Percentiles rank a stretch among this genome's conserved stretches.
Evolutionary conservation across 352 stramenopile genomes (phyloP).

Genomic region (Pythium biforme): DNA sequence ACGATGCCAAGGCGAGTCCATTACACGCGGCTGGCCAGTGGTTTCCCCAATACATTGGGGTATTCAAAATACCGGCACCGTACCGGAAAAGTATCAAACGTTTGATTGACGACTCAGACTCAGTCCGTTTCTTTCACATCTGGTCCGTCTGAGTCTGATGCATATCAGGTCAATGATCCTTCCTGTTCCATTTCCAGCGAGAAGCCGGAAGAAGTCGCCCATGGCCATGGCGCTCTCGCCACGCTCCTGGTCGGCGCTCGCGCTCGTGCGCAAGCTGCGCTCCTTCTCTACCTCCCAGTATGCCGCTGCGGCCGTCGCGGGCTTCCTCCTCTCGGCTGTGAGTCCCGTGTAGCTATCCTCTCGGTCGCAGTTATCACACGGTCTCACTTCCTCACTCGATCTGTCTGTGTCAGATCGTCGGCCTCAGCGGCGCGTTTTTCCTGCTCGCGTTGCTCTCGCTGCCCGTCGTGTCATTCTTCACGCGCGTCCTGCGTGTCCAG

Average conservation of each 20-base stretch:
- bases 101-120: too few relatives aligned
- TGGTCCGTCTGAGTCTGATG: too few relatives aligned
- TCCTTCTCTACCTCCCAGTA: background rate
- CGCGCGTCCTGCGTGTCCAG: conserved; percentile 2
- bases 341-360: background rate
- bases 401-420: conserved; percentile 4
- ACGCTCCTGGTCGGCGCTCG: conserved; percentile 1
- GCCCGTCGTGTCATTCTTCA: conserved; percentile 21
- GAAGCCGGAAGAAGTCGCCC: background rate
- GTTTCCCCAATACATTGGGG: too few relatives aligned
- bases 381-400: background rate
- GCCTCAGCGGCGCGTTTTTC: conserved; percentile 16
- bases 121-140: too few relatives aligned
- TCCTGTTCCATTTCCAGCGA: background rate
- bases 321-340: conserved; percentile 13
- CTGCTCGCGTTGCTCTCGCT: conserved; percentile 17
- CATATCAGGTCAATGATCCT: background rate
- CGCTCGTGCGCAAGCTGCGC: conserved; percentile 15
- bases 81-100: too few relatives aligned
- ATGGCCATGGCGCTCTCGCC: background rate
- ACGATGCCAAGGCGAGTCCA: too few relatives aligned
- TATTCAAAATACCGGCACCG: too few relatives aligned
- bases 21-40: too few relatives aligned
- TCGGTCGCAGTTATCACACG: background rate
- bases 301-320: background rate